These are phyloP conservation scores for Solanum chilense DNA, from an alignment of 257 asterid genomes.

Conservation along the genomic window DNA sequence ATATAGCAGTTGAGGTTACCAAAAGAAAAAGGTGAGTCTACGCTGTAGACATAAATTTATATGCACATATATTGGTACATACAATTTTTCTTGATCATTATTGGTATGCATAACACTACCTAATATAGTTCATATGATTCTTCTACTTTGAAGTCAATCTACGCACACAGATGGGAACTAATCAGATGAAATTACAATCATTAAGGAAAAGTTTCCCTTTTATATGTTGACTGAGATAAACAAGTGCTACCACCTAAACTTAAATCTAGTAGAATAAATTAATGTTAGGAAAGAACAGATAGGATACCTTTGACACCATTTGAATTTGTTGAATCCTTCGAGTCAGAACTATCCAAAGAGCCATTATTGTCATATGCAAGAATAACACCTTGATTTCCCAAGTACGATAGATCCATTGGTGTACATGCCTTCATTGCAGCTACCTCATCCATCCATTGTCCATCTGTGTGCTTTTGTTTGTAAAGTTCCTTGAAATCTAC, in stretches of 20 bases:
- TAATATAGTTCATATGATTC: not conserved
- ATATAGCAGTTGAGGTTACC: not conserved
- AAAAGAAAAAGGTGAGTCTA: not conserved
- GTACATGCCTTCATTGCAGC: conserved; percentile 73
- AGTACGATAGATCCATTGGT: conserved; percentile 33
- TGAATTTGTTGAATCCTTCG: conserved; percentile 16
- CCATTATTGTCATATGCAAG: conserved; percentile 39
- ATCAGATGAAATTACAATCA: not conserved
- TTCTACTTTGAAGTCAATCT: not conserved
- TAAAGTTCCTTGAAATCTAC: conserved; percentile 65
- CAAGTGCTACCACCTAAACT: not conserved
- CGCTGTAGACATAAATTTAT: not conserved
- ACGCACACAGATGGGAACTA: not conserved
- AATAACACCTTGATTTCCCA: conserved; percentile 50
- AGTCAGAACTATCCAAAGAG: conserved; percentile 39
- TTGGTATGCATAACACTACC: not conserved
- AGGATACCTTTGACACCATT: conserved; percentile 43
- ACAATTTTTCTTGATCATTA: not conserved
- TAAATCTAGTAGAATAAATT: not conserved
- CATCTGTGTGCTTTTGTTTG: conserved; percentile 67
- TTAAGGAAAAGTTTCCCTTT: not conserved
- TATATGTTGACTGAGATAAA: not conserved
- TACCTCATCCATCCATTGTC: conserved; percentile 77
- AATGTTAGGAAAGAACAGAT: not conserved
- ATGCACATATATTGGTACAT: not conserved